Base-by-base conservation (phyloP, 2,329 filamentous ascomycete species). In the Drechslerella coelobrocha region DNA sequence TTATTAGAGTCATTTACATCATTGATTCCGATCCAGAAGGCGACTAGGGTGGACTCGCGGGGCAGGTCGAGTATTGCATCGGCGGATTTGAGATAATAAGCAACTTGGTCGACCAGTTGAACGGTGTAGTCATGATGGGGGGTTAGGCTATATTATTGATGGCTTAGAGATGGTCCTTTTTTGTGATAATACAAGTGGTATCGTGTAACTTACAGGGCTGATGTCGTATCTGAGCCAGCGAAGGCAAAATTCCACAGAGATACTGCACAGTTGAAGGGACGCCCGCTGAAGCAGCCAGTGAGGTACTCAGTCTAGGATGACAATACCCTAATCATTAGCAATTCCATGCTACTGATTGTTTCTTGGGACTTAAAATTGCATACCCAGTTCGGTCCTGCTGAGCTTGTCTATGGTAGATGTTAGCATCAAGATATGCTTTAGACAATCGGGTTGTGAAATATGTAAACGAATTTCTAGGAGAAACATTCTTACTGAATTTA, bases 331-430 rank as follows among this genome's bases (percentile, higher is more conserved):
- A 5, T 17, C 19, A 17, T 47, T 19, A 47, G 31, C n/a, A 37
- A 8, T 37, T 37, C n/a, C n/a, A 37, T 37, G n/a, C 31, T 37
- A n/a, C 31, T n/a, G 31, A 37, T 8, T 37, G n/a, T n/a, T 37
- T 37, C 31, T n/a, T 34, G 29, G 29, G 3, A n/a, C 17, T 21
- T 7, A 57, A 26, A 21, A 19, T 14, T 37, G 14, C 39, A 9
- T 51, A 68, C 63, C 63, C 63, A 68, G n/a, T 68, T 68, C 43
- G 63, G 63, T 19, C 63, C 63, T n/a, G 37, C 63, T 6, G 63
- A 55, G 17, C 63, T 68, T 34, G 63, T 68, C 63, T 68, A 24
- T 4, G 10, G 4, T 9, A 29, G 8, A 8, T 9, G n/a, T 9
- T n/a, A n/a, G n/a, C n/a, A n/a, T n/a, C n/a, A n/a, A n/a, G n/a